Conservation (phyloP, 2,329 filamentous ascomycete genomes). For the Aspergillus vadensis region DNA sequence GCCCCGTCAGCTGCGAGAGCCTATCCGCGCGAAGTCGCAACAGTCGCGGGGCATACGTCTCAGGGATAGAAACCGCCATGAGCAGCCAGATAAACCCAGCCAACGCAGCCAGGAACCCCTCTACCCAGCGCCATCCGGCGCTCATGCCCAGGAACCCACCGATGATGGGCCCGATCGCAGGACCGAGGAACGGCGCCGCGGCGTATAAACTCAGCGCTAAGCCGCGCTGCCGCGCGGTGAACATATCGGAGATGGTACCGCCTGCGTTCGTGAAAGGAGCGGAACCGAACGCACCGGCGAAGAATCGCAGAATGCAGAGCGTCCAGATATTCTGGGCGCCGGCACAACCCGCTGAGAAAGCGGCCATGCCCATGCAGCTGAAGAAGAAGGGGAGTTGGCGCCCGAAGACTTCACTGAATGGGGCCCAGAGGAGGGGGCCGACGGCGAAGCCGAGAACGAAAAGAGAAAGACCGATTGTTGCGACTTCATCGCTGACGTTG, state of each 20-base stretch:
- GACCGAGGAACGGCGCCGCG: conserved; percentile 1
- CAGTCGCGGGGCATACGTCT: neutral
- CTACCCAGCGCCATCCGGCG: conserved; percentile 6
- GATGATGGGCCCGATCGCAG: conserved; percentile 5
- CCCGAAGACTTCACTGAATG: conserved; percentile 4
- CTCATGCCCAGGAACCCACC: conserved; percentile 4
- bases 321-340: conserved; percentile 7
- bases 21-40: neutral
- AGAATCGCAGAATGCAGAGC: conserved; percentile 4
- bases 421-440: conserved; percentile 5
- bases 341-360: conserved; percentile 2
- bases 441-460: conserved; percentile 9
- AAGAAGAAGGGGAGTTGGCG: conserved; percentile 5
- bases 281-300: neutral
- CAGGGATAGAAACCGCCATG: neutral
- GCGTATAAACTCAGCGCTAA: conserved; percentile 4
- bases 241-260: conserved; percentile 9
- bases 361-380: conserved; percentile 6
- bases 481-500: neutral
- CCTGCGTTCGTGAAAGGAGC: conserved; percentile 6
- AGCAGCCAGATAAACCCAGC: conserved; percentile 6
- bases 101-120: neutral
- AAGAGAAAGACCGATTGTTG: conserved; percentile 1
- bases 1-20: neutral
- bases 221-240: conserved; percentile 1